Evolutionary conservation across 2,329 filamentous ascomycete species (phyloP), one percentile per base, ranked within the genome.

Genomic region (Phyllosticta citribraziliensis): DNA sequence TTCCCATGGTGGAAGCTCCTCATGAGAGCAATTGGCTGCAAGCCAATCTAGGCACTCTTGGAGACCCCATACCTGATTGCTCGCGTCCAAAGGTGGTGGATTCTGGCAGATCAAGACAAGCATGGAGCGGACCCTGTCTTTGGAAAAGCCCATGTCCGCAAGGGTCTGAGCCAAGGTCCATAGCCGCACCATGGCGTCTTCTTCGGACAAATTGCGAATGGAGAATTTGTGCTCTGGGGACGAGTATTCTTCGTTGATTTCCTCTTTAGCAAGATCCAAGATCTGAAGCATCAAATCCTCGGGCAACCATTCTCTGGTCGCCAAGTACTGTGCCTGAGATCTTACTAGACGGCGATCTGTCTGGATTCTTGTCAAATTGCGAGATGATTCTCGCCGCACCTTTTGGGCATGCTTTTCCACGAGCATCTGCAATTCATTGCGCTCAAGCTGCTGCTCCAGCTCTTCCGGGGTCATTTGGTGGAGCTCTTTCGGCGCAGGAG

Each of bases 21-120:
- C 82, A 64, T 80, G 76, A 14, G 81, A 76, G 67, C 87, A 89
- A 70, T 94, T 84, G 65, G 89, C 79, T n/a, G 91, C 89, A 59
- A 97, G 81, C 90, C 91, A 96, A 67, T 97, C 90, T 20, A 99
- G 73, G 25, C 89, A 86, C 74, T 96, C 92, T 64, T 95, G 88
- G 40, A 97, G 76, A 10, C 92, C 91, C 89, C 91, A 96, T 14
- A 91, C 30, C 52, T 81, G 80, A 22, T 77, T 69, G 2, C 79
- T 76, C 60, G 87, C 81, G 64, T 84, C 85, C 17, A 61, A 47
- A 33, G 55, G 56, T 17, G 85, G 80, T 27, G 85, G 84, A 65
- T 88, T 86, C 52, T 86, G 80, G 60, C 92, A 74, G 53, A 91
- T 80, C 69, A 88, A 79, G 66, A 82, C 81, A 63, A 96, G 71